Evolutionary conservation across 768 basidiomycete genomes (phyloP), one percentile per base, ranked within the genome.

Genomic region (Trametes maxima): DNA sequence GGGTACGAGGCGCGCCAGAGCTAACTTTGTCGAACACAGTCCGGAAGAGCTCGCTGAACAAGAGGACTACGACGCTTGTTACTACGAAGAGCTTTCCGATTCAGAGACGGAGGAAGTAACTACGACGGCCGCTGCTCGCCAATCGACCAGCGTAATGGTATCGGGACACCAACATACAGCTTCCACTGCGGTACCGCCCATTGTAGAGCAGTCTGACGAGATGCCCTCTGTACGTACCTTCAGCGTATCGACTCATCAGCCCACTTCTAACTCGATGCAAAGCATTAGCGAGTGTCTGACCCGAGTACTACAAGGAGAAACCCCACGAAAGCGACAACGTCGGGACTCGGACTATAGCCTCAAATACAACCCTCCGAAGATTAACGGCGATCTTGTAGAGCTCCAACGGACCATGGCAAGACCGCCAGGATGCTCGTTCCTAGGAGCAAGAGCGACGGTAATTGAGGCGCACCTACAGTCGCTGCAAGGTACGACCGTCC

Each of bases 341-440:
- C 28, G 28, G 28, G 28, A 33, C 28, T 33, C 28, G 28, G 28
- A 33, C 28, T 33, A 33, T 33, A 33, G 28, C 28, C 28, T 33
- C 28, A 33, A 33, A 33, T 33, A 44, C 43, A 44, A n/a, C 39
- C 50, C 21, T 17, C 33, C 39, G 36, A 37, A 22, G 39, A 37
- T 12, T 11, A 12, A 11, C 16, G 16, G 14, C 5, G 21, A 46
- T 36, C 10, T 33, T 24, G n/a, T 56, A 46, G 17, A 48, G 21
- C 56, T 57, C 5, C 7, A 21, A 17, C 22, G 33, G 24, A 22
- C n/a, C 6, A 47, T 48, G 47, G 33, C 56, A 16, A 28, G 47
- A 25, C 56, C 74, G 2, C 66, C 74, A 1, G 76, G 76, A 19
- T 72, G 70, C 48, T 39, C 74, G 0, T 76, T 76, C 53, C 55